phyloP scores from a whole-genome alignment of 139 green algal genomes.

The Mesotaenium endlicherianum region DNA sequence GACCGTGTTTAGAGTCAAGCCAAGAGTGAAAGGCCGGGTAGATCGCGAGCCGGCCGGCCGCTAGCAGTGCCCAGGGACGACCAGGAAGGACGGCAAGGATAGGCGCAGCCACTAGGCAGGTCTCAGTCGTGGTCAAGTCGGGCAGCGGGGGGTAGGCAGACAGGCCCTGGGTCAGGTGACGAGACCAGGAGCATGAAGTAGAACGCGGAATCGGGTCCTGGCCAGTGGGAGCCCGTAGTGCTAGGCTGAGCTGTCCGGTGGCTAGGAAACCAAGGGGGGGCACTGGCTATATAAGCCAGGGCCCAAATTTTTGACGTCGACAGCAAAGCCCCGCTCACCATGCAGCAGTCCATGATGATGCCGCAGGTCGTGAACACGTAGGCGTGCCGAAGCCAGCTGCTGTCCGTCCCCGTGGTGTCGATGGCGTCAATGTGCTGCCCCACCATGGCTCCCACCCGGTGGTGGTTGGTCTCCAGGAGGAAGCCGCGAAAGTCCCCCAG shows the following conservation, averaged over 20 bases:
- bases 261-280: too few species aligned
- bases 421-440: conserved; percentile 6
- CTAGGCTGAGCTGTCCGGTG: neutral
- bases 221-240: neutral
- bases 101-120: too few species aligned
- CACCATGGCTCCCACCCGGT: neutral
- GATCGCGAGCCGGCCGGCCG: too few species aligned
- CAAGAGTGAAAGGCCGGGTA: too few species aligned
- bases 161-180: too few species aligned
- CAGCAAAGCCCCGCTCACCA: conserved; percentile 6
- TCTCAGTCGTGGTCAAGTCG: too few species aligned
- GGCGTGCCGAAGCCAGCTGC: conserved; percentile 1
- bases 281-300: too few species aligned
- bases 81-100: too few species aligned
- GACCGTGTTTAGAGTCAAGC: too few species aligned
- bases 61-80: too few species aligned
- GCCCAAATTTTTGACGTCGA: too few species aligned
- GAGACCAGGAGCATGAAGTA: neutral
- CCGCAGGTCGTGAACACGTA: conserved; percentile 20
- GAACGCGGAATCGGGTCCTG: neutral
- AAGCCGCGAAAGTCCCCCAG: conserved; percentile 28
- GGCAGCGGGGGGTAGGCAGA: too few species aligned
- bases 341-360: conserved; percentile 3
- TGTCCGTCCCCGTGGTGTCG: conserved; percentile 22
- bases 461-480: neutral